Base-by-base conservation (phyloP, 2,329 filamentous ascomycete species). In the Diaporthe batatas region DNA sequence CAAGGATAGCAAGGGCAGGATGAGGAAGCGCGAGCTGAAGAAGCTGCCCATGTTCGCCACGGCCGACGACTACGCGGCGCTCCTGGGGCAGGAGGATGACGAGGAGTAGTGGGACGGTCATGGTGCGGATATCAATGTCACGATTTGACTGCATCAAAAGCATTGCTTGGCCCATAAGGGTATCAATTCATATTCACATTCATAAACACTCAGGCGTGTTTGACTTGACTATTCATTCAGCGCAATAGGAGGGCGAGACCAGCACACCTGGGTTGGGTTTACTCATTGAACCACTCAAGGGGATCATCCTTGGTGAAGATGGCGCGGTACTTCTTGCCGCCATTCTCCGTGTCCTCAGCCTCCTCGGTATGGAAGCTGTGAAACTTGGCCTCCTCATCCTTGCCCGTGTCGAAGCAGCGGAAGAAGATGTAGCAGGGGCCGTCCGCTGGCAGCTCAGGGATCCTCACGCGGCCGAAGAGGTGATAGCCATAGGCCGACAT, bases 21-120 rank as follows among this genome's bases (percentile, higher is more conserved):
- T 90, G 80, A 94, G 93, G 84, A 92, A 89, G 84, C 94, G 92
- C 88, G 94, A 94, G 85, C 87, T 98, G 82, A 98, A 95, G 88
- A 91, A 91, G 76, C 86, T 99, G 77, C 96, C 96, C 8, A 97
- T 91, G 47, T 99, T 99, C 85, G 96, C 97, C 25, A 97, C 94
- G 42, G 93, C 89, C 42, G 96, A 98, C 70, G 96, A 98, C 81
- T 99, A 98, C 82, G 96, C 95, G 21, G 93, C 93, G 78, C 88
- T 98, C 84, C 83, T 98, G 81, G 93, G 87, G 5, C 89, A 90
- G 75, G 94, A 96, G 68, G 91, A 91, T 75, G 91, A 91, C 23
- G 83, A 83, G 29, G 18, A 77, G 55, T 42, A 77, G 75, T 49
- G 74, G 73, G 1, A 49, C 75, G 21, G 75, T 70, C 21, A 36